Conservation (phyloP, 169 alveolate species). For the Babesia bigemina region DNA sequence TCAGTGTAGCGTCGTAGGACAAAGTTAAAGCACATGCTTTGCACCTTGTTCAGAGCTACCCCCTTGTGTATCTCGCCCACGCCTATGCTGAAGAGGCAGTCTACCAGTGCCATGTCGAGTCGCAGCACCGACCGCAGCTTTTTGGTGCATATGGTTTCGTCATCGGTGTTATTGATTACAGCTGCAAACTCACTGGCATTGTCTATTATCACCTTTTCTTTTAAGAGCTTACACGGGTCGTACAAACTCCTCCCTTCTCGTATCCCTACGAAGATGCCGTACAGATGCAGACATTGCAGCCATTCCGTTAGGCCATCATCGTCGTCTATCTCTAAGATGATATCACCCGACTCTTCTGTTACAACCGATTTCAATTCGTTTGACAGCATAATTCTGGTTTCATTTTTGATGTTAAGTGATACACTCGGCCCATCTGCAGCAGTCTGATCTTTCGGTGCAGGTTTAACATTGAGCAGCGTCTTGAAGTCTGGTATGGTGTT, state of each 20-base stretch:
- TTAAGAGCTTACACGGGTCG: conserved; percentile 38
- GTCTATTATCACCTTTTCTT: conserved; percentile 21
- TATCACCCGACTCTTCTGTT: background rate
- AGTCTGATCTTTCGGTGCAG: background rate
- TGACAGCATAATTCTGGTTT: conserved; percentile 20
- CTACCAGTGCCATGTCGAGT: conserved; percentile 30
- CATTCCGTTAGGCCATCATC: conserved; percentile 19
- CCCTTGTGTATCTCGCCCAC: conserved; percentile 29
- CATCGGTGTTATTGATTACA: background rate
- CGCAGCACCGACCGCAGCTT: background rate
- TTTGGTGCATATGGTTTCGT: background rate
- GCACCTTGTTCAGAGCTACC: conserved; percentile 30
- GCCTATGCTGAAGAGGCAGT: conserved; percentile 23
- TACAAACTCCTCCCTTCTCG: conserved; percentile 31
- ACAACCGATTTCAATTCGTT: conserved; percentile 20
- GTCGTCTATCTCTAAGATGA: conserved; percentile 2
- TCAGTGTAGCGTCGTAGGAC: conserved; percentile 17
- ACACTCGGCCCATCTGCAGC: background rate
- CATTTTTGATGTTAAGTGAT: conserved; percentile 30
- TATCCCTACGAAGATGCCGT: conserved; percentile 12
- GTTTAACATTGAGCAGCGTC: conserved; percentile 25
- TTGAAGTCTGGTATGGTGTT: conserved; percentile 25
- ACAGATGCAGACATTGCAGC: conserved; percentile 29
- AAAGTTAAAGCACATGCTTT: conserved; percentile 6
- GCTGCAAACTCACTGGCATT: background rate